These are phyloP conservation scores for Dactylellina cionopaga DNA, from an alignment of 2,329 filamentous ascomycete genomes.

Conservation along the genomic window DNA sequence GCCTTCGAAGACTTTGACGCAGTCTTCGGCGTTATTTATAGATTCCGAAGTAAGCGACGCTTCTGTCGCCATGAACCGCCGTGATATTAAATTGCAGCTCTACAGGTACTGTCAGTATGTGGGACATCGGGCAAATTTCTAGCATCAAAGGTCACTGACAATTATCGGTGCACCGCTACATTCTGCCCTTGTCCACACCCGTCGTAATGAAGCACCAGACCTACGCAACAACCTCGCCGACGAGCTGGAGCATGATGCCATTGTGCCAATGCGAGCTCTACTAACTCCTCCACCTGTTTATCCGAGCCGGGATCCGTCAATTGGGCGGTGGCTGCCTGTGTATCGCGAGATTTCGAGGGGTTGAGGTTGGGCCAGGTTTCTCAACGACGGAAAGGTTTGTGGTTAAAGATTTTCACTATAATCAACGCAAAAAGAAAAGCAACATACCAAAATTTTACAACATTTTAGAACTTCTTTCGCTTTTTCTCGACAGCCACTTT, in stretches of 20 bases:
- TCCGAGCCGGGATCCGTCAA: background rate
- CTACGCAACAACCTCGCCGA: conserved; percentile 43
- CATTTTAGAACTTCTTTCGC: too few species aligned
- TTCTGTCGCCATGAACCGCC: conserved; percentile 50
- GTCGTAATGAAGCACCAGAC: conserved; percentile 37
- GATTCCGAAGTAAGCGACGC: conserved; percentile 18
- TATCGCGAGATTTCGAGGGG: background rate
- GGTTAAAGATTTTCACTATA: conserved; percentile 32
- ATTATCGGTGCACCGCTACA: conserved; percentile 14
- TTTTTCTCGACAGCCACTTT: too few species aligned
- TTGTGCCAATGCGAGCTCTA: background rate
- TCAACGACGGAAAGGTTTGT: conserved; percentile 1
- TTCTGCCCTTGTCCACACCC: conserved; percentile 22
- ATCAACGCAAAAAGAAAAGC: conserved; percentile 45
- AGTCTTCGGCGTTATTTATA: conserved; percentile 3
- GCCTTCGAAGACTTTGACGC: conserved; percentile 38
- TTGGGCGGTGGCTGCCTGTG: background rate
- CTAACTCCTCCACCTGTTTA: conserved; percentile 10
- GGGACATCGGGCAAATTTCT: background rate
- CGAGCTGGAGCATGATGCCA: conserved; percentile 47
- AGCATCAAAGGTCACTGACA: background rate
- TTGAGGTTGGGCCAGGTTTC: conserved; percentile 15
- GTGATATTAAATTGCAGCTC: conserved; percentile 33
- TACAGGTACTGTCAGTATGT: conserved; percentile 11
- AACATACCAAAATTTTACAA: conserved; percentile 43